phyloP scores from a whole-genome alignment of 2,329 filamentous ascomycete genomes.

The Malbranchea zuffiana region DNA sequence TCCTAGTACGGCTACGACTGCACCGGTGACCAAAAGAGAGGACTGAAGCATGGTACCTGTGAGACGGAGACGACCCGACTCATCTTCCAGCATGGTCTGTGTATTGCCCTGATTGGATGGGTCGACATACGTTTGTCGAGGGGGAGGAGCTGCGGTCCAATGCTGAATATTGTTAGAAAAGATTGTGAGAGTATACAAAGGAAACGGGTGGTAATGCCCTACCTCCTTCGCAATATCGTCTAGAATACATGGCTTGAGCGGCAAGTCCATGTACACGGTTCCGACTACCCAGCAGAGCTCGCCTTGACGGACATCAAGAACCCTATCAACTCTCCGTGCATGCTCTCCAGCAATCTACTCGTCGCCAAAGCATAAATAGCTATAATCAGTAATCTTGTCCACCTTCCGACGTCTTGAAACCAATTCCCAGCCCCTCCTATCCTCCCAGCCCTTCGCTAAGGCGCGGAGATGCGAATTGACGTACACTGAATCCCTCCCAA shows the following conservation, averaged over 20 bases:
- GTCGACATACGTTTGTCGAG: slow-evolving; percentile 64
- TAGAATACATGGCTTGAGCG: slow-evolving; percentile 86
- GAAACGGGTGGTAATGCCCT: slow-evolving; percentile 22
- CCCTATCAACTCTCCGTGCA: slow-evolving; percentile 68
- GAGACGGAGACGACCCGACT: slow-evolving; percentile 76
- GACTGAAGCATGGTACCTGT: slow-evolving; percentile 59
- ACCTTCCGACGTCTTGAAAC: background rate
- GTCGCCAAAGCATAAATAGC: slow-evolving; percentile 7
- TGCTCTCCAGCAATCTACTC: slow-evolving; percentile 59
- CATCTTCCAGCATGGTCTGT: slow-evolving; percentile 81
- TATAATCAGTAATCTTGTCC: background rate
- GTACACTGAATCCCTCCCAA: slow-evolving; percentile 62
- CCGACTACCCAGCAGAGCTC: slow-evolving; percentile 91
- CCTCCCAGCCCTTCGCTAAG: background rate
- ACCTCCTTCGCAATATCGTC: slow-evolving; percentile 92
- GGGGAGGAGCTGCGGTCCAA: slow-evolving; percentile 75
- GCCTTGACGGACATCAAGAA: slow-evolving; percentile 90
- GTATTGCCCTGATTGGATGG: slow-evolving; percentile 37
- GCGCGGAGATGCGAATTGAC: slow-evolving; percentile 7
- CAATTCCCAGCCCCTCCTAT: slow-evolving; percentile 1
- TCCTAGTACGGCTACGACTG: slow-evolving; percentile 86
- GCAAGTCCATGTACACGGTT: slow-evolving; percentile 96
- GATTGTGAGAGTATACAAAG: background rate
- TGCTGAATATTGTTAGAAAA: slow-evolving; percentile 43
- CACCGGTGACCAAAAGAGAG: slow-evolving; percentile 75